Evolutionary conservation across 768 basidiomycete genomes (phyloP).

Genomic region (Strobilomyces echinocephalus): DNA sequence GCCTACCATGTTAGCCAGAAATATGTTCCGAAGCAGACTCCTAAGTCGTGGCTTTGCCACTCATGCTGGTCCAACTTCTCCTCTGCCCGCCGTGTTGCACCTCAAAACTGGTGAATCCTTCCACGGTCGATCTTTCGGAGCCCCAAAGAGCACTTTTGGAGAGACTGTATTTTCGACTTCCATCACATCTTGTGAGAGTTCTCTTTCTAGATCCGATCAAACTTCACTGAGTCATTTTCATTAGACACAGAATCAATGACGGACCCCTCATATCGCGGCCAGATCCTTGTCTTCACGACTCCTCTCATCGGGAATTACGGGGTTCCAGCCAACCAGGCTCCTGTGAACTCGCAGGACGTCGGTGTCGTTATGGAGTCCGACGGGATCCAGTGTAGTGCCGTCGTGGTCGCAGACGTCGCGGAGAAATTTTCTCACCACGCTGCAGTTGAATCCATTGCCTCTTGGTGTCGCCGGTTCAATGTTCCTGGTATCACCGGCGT

Average conservation of each 20-base stretch:
- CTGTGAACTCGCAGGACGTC: conserved; percentile 68
- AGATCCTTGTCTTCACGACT: conserved; percentile 97
- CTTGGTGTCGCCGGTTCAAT: conserved; percentile 88
- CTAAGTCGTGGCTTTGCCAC: conserved; percentile 64
- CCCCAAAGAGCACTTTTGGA: conserved; percentile 80
- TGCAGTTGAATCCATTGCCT: conserved; percentile 86
- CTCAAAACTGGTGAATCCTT: conserved; percentile 94
- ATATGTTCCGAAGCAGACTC: conserved; percentile 45
- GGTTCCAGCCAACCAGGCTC: conserved; percentile 76
- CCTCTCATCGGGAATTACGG: conserved; percentile 99
- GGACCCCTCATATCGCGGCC: conserved; percentile 96
- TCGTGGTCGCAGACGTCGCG: conserved; percentile 92
- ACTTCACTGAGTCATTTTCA: conserved; percentile 5
- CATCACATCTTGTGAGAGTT: conserved; percentile 86
- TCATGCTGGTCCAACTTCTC: conserved; percentile 45
- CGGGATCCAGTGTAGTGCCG: conserved; percentile 84
- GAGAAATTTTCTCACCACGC: conserved; percentile 93
- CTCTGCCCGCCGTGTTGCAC: conserved; percentile 79
- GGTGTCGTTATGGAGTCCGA: conserved; percentile 87
- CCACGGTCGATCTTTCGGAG: conserved; percentile 84
- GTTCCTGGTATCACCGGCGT: conserved; percentile 95
- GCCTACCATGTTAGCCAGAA: conserved; percentile 52
- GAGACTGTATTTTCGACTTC: conserved; percentile 99
- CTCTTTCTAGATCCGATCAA: not conserved
- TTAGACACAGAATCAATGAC: conserved; percentile 99